Conservation (phyloP, 495 filamentous ascomycete genomes). For the Xylaria telfairii region DNA sequence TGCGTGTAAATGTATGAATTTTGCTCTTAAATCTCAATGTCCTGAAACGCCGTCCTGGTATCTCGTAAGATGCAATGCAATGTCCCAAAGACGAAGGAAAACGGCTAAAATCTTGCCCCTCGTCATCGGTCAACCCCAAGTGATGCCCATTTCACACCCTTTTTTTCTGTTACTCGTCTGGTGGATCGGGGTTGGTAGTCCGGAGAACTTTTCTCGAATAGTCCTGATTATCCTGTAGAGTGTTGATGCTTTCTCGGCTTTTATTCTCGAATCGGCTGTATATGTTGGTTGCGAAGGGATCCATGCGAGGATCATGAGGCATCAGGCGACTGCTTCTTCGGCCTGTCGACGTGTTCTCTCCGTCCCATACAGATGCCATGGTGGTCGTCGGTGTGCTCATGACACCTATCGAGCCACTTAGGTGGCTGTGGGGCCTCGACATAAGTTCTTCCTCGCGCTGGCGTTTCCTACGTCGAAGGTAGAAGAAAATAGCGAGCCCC, state of each 20-base stretch:
- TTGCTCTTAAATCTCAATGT: conserved; percentile 33
- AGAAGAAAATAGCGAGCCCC: conserved; percentile 39
- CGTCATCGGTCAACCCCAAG: conserved; percentile 22
- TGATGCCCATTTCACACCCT: neutral
- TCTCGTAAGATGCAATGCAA: conserved; percentile 46
- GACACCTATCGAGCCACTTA: conserved; percentile 48
- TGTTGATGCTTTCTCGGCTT: conserved; percentile 60
- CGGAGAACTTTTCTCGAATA: conserved; percentile 62
- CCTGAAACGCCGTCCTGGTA: conserved; percentile 50
- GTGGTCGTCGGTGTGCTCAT: conserved; percentile 43
- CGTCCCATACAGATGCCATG: conserved; percentile 43
- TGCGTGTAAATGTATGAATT: conserved; percentile 15
- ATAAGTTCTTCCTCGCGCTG: conserved; percentile 32
- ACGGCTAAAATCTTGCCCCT: conserved; percentile 15
- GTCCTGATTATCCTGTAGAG: conserved; percentile 62
- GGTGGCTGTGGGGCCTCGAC: conserved; percentile 34
- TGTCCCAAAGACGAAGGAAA: conserved; percentile 33
- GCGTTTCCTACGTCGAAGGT: conserved; percentile 41
- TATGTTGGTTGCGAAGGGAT: conserved; percentile 55
- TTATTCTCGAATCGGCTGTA: conserved; percentile 55
- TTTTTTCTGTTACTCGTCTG: conserved; percentile 35
- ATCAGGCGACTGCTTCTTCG: conserved; percentile 56
- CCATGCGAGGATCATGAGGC: conserved; percentile 62
- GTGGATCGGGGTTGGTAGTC: conserved; percentile 59
- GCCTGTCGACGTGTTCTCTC: conserved; percentile 43